phyloP scores from a whole-genome alignment of 192 early-diverging fungal genomes.

The Backusella tarrabulga region DNA sequence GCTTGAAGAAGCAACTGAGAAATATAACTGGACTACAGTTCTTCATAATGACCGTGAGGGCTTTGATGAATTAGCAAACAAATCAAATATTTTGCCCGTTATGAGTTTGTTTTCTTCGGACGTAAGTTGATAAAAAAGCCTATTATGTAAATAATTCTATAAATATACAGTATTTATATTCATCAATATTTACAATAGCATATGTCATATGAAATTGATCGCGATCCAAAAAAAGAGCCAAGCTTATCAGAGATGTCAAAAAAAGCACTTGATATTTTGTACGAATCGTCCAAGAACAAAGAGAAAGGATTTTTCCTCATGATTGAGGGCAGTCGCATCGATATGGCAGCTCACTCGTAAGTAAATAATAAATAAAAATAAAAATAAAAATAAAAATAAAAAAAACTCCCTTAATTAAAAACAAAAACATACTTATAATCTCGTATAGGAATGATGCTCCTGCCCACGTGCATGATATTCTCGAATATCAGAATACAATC shows the following conservation, averaged over 20 bases:
- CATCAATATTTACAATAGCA: slow-evolving; percentile 46
- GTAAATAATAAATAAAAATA: background rate
- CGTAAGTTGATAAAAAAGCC: slow-evolving; percentile 26
- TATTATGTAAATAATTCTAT: background rate
- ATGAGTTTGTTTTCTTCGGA: slow-evolving; percentile 78
- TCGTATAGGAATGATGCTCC: slow-evolving; percentile 83
- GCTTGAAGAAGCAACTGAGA: slow-evolving; percentile 51
- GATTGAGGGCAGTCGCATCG: slow-evolving; percentile 94
- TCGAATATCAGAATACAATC: slow-evolving; percentile 84
- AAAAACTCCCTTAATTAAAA: background rate
- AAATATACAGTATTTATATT: background rate
- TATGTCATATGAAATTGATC: slow-evolving; percentile 94
- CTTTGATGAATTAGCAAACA: slow-evolving; percentile 57
- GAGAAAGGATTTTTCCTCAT: slow-evolving; percentile 91
- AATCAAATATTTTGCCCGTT: slow-evolving; percentile 54
- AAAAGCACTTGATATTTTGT: slow-evolving; percentile 79
- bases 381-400: too few relatives aligned
- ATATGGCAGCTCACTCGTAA: slow-evolving; percentile 92
- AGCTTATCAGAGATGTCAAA: slow-evolving; percentile 80
- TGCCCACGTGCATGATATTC: slow-evolving; percentile 90
- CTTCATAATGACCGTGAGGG: slow-evolving; percentile 45
- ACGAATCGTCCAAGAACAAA: slow-evolving; percentile 37
- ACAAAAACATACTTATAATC: background rate
- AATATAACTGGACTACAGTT: slow-evolving; percentile 63
- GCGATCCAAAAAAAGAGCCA: slow-evolving; percentile 65